These are phyloP conservation scores for Chytriomyces confervae DNA, from an alignment of 192 early-diverging fungal species.

Conservation along the genomic window DNA sequence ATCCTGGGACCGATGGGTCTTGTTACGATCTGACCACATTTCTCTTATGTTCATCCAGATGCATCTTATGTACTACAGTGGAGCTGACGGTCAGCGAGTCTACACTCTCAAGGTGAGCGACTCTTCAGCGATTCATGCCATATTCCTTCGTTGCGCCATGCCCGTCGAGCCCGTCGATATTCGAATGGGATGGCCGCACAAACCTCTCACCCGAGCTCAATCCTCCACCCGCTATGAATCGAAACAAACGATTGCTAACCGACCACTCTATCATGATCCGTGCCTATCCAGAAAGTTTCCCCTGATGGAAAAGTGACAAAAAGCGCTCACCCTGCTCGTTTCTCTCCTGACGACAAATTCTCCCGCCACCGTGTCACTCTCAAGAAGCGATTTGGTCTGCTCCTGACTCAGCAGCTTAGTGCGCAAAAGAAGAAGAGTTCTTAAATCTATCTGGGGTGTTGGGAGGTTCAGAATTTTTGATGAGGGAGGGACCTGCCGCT, in stretches of 20 bases:
- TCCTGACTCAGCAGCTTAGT: slow-evolving; percentile 58
- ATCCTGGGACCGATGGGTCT: too few relatives aligned
- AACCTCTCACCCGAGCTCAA: background rate
- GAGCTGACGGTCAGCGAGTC: slow-evolving; percentile 82
- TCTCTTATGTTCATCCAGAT: slow-evolving; percentile 49
- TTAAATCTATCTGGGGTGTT: background rate
- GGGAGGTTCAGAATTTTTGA: too few relatives aligned
- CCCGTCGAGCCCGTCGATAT: background rate
- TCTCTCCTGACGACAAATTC: slow-evolving; percentile 99
- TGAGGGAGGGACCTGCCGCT: too few relatives aligned
- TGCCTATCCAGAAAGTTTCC: slow-evolving; percentile 74
- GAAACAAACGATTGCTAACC: too few relatives aligned
- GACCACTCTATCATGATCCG: too few relatives aligned
- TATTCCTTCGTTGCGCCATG: background rate
- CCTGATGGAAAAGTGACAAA: slow-evolving; percentile 82
- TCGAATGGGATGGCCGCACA: background rate
- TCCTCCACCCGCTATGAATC: too few relatives aligned
- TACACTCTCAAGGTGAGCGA: slow-evolving; percentile 90
- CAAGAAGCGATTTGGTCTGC: slow-evolving; percentile 91
- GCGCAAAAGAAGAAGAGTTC: background rate
- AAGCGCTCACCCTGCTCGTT: slow-evolving; percentile 98
- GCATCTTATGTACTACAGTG: slow-evolving; percentile 92
- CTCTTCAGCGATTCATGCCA: background rate
- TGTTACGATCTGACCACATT: too few relatives aligned
- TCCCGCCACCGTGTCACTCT: slow-evolving; percentile 96